Percentiles rank a stretch among this genome's conserved stretches.
Conservation (phyloP, 2,329 filamentous ascomycete species). For the Aspergillus latus region DNA sequence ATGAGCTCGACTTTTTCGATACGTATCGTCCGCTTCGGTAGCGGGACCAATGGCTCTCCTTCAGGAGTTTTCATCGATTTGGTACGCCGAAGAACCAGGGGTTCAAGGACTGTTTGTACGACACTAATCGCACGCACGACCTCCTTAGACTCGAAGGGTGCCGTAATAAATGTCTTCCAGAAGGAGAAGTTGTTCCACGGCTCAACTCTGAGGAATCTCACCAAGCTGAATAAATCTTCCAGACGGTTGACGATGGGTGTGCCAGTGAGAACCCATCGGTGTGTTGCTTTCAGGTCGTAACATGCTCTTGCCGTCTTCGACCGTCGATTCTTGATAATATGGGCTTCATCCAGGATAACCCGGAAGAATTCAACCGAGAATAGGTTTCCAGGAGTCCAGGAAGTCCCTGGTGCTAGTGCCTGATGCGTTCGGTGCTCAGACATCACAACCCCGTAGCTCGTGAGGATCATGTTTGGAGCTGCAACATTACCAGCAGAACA, state of each 20-base stretch:
- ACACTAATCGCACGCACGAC: conserved; percentile 93
- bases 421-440: conserved; percentile 79
- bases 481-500: conserved; percentile 74
- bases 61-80: conserved; percentile 98
- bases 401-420: conserved; percentile 43
- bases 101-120: conserved; percentile 93
- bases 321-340: conserved; percentile 84
- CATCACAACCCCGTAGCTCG: conserved; percentile 86
- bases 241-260: conserved; percentile 96
- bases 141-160: conserved; percentile 93
- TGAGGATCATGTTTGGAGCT: conserved; percentile 89
- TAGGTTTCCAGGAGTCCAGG: conserved; percentile 63
- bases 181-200: conserved; percentile 99
- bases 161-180: conserved; percentile 98
- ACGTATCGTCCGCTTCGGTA: conserved; percentile 78
- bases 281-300: conserved; percentile 79
- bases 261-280: conserved; percentile 91
- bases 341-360: conserved; percentile 91
- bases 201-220: conserved; percentile 89
- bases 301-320: conserved; percentile 95
- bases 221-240: conserved; percentile 90
- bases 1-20: conserved; percentile 87
- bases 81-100: conserved; percentile 88
- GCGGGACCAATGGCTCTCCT: conserved; percentile 74
- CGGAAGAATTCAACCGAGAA: conserved; percentile 95